Conservation (phyloP, 306 rosid species). For the Hylodesmum podocarpum region DNA sequence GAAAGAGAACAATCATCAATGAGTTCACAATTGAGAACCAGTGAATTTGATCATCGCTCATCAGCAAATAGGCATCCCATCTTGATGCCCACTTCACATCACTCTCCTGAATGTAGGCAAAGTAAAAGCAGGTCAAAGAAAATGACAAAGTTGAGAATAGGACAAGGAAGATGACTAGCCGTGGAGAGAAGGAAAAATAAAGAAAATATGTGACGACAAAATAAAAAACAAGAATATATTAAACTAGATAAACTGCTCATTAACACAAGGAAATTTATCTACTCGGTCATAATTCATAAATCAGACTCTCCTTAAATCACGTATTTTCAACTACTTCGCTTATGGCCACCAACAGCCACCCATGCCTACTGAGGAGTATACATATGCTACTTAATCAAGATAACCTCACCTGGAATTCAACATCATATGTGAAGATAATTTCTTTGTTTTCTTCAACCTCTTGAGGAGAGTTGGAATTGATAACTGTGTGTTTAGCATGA, state of each 20-base stretch:
- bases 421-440: slow-evolving; percentile 85
- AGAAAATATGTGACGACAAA: neutral
- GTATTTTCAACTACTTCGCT: neutral
- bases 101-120: slow-evolving; percentile 62
- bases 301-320: neutral
- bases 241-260: neutral
- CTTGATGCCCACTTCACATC: slow-evolving; percentile 99
- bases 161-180: neutral
- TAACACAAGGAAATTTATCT: slow-evolving; percentile 3
- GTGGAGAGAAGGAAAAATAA: neutral
- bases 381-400: neutral
- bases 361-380: neutral
- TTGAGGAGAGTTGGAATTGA: slow-evolving; percentile 85
- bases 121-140: slow-evolving; percentile 21
- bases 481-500: slow-evolving; percentile 79
- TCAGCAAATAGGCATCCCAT: slow-evolving; percentile 97
- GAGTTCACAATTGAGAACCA: slow-evolving; percentile 97
- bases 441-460: slow-evolving; percentile 88
- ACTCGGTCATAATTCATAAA: neutral
- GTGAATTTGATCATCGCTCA: slow-evolving; percentile 95
- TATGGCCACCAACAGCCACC: neutral
- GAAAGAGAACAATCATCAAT: slow-evolving; percentile 96
- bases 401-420: slow-evolving; percentile 80
- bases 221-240: neutral
- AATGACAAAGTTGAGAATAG: neutral